Base-by-base conservation (phyloP, 768 basidiomycete species). In the Clitopilus hobsonii region DNA sequence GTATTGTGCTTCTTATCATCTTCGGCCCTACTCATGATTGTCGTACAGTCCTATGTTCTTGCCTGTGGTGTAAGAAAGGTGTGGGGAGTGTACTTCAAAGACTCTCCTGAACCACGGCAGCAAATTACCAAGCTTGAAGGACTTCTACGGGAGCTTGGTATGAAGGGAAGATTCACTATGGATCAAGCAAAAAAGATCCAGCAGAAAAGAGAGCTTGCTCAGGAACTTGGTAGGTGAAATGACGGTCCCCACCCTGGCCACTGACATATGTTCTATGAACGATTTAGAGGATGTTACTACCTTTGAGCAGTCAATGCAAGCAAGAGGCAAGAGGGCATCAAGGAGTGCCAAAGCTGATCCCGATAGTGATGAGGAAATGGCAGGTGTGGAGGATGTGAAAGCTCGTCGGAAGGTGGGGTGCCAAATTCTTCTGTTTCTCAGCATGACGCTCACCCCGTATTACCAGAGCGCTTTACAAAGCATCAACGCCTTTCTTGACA, bases 101-200 rank as follows among this genome's bases (percentile, higher is more conserved):
- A 75, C 54, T 63, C 83, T 32, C 78, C 81, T 38, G 74, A 71
- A 7, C 75, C 85, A 0, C 75, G 74, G 1, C 79, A 84, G 49
- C 89, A 92, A 62, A 85, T 91, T 27, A 71, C 71, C 51, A 83
- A 80, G 36, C 74, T 93, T 28, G 83, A 80, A 54, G 73, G 79
- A 55, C 85, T 88, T 11, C 74, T 94, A 6, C 63, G 73, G 23
- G 87, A 85, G 3, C 75, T 94, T 26, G 92, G 92, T 0, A 95
- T 94, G 91, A 81, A 74, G 0, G 89, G 89, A 1, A 80, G 86
- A 22, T 73, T 85, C 63, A 93, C 83, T 57, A 61, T 91, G 63
- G 91, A 91, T 52, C 88, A 94, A 69, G 94, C 93, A 3, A 89
- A 82, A 61, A 71, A 74, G 2, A 88, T 95, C 61, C 87, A 79